phyloP scores from a whole-genome alignment of 148 eudicot species.

The Vaccinium darrowii region DNA sequence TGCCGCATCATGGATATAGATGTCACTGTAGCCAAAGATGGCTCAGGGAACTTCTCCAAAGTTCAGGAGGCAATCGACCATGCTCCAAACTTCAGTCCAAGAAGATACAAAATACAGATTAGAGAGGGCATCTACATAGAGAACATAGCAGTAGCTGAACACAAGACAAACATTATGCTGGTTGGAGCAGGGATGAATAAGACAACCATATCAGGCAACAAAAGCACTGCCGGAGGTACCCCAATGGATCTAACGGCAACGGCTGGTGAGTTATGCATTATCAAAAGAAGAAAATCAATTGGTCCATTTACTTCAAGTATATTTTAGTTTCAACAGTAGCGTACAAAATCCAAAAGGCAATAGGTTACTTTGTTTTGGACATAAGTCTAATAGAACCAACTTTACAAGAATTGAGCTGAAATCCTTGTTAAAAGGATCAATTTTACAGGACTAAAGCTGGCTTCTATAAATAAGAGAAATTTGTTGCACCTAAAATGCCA shows the following conservation, averaged over 20 bases:
- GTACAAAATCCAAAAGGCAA: neutral
- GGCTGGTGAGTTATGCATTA: neutral
- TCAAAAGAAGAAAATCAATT: neutral
- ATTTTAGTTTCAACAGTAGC: neutral
- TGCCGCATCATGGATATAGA: neutral
- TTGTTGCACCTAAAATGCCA: too few relatives aligned
- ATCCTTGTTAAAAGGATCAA: too few relatives aligned
- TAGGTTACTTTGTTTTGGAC: neutral
- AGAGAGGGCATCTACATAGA: neutral
- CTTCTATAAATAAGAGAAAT: neutral
- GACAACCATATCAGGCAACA: conserved; percentile 7
- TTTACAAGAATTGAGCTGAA: too few relatives aligned
- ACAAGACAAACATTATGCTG: neutral
- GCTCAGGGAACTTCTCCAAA: neutral
- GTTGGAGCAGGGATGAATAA: neutral
- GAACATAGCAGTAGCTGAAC: neutral
- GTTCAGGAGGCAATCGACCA: neutral
- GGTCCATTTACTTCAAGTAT: neutral
- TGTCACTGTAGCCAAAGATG: neutral
- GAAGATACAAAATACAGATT: neutral
- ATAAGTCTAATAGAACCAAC: too few relatives aligned
- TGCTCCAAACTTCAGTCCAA: neutral
- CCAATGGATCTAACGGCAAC: neutral
- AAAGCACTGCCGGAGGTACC: neutral
- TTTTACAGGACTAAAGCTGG: neutral